Evolutionary conservation across 805 yeast genomes (phyloP).

Genomic region (Ogataea pignaliae): DNA sequence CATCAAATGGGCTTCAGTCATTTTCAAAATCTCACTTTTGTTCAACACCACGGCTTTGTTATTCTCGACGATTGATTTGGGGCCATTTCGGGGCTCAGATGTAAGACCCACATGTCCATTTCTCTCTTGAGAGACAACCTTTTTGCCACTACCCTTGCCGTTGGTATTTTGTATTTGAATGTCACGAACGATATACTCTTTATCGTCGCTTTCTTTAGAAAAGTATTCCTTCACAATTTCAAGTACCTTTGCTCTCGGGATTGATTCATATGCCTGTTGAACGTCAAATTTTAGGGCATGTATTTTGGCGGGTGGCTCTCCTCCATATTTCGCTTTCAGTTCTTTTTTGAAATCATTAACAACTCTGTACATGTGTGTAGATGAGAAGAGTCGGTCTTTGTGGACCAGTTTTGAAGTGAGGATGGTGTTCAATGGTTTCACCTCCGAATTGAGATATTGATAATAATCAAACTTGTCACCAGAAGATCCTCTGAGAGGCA

Average conservation of each 20-base stretch:
- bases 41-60: conserved; percentile 26
- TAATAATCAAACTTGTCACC: conserved; percentile 32
- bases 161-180: background rate
- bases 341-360: conserved; percentile 35
- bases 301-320: conserved; percentile 30
- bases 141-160: background rate
- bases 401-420: conserved; percentile 24
- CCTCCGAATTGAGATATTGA: conserved; percentile 31
- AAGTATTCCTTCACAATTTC: conserved; percentile 12
- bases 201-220: conserved; percentile 14
- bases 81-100: background rate
- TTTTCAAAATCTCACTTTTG: conserved; percentile 39
- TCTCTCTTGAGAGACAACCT: background rate
- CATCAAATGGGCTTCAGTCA: conserved; percentile 50
- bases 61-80: conserved; percentile 5
- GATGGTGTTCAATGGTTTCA: conserved; percentile 41
- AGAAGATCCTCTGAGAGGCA: conserved; percentile 41
- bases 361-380: conserved; percentile 38
- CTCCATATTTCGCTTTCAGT: conserved; percentile 14
- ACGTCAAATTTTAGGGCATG: conserved; percentile 71
- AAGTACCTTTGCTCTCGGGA: conserved; percentile 41
- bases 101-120: background rate
- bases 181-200: conserved; percentile 9
- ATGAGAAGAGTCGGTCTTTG: conserved; percentile 27
- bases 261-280: conserved; percentile 68